Conservation (phyloP, 2,329 filamentous ascomycete species). For the Sarocladiaceae sp. region DNA sequence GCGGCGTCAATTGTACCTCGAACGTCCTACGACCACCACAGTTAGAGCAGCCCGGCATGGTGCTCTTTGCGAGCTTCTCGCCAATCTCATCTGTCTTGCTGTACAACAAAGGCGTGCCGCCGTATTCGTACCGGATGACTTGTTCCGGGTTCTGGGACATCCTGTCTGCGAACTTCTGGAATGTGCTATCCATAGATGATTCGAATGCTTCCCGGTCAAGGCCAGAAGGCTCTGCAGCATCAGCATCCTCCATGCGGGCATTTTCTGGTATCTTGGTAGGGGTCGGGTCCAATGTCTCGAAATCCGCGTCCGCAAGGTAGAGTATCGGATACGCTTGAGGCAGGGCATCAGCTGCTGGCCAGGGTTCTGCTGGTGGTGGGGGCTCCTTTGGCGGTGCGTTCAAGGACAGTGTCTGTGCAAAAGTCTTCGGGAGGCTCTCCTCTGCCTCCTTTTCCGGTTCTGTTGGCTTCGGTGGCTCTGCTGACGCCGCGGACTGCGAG, state of each 20-base stretch:
- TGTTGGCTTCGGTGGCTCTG: conserved; percentile 27
- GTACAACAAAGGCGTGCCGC: conserved; percentile 70
- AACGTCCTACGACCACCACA: conserved; percentile 75
- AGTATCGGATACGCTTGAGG: conserved; percentile 68
- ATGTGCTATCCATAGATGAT: conserved; percentile 65
- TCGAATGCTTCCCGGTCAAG: conserved; percentile 70
- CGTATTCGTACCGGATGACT: conserved; percentile 74
- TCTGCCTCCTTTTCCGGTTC: conserved; percentile 20
- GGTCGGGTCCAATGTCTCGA: conserved; percentile 70
- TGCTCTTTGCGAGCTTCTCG: conserved; percentile 45
- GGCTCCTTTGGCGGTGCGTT: conserved; percentile 43
- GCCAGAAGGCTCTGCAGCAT: conserved; percentile 30
- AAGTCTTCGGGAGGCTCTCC: conserved; percentile 47
- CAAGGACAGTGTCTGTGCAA: conserved; percentile 70
- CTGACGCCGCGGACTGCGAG: no score
- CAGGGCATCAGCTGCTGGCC: conserved; percentile 62
- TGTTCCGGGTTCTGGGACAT: conserved; percentile 77
- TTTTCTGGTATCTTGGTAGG: conserved; percentile 44
- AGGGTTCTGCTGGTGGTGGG: conserved; percentile 55
- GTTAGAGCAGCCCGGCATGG: conserved; percentile 68
- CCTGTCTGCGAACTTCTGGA: conserved; percentile 74
- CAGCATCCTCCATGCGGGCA: conserved; percentile 34
- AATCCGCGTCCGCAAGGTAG: conserved; percentile 82
- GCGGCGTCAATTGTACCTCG: conserved; percentile 86
- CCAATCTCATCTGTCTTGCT: conserved; percentile 70